These are phyloP conservation scores for Tuber indicum DNA, from an alignment of 495 filamentous ascomycete species.

Conservation along the genomic window DNA sequence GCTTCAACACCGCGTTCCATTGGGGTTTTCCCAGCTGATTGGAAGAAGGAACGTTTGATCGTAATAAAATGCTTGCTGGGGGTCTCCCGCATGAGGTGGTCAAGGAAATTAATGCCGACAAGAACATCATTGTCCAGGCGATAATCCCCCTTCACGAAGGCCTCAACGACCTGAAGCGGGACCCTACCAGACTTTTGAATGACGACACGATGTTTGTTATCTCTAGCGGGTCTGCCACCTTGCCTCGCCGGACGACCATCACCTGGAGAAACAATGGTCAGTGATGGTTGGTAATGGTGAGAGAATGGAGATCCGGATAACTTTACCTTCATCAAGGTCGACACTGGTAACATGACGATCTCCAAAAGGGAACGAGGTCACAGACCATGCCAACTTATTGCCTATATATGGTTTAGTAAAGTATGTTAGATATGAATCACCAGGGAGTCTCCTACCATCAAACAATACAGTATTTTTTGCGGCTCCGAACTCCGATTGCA, in stretches of 20 bases:
- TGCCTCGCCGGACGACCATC: conserved; percentile 3
- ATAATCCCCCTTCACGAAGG: conserved; percentile 57
- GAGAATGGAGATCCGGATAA: background rate
- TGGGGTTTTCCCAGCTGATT: conserved; percentile 43
- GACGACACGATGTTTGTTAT: conserved; percentile 53
- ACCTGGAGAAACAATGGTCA: background rate
- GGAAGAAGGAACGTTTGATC: conserved; percentile 75
- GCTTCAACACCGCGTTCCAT: conserved; percentile 61
- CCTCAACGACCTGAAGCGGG: conserved; percentile 55
- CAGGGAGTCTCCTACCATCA: conserved; percentile 50
- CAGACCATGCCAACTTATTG: conserved; percentile 42
- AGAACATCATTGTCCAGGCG: conserved; percentile 59
- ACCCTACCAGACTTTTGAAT: conserved; percentile 57
- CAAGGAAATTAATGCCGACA: conserved; percentile 81
- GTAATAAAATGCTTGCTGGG: conserved; percentile 58
- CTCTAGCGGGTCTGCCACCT: conserved; percentile 36
- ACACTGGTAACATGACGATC: conserved; percentile 49
- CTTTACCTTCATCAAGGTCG: conserved; percentile 55
- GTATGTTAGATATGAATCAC: background rate
- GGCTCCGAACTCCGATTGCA: conserved; percentile 50
- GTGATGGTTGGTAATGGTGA: background rate
- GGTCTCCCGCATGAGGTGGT: conserved; percentile 74
- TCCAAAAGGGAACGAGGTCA: conserved; percentile 31
- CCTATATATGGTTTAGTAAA: conserved; percentile 44
- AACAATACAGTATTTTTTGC: conserved; percentile 55